These are phyloP conservation scores for Sphagnurus paluster DNA, from an alignment of 1,284 basidiomycete genomes.

Conservation along the genomic window DNA sequence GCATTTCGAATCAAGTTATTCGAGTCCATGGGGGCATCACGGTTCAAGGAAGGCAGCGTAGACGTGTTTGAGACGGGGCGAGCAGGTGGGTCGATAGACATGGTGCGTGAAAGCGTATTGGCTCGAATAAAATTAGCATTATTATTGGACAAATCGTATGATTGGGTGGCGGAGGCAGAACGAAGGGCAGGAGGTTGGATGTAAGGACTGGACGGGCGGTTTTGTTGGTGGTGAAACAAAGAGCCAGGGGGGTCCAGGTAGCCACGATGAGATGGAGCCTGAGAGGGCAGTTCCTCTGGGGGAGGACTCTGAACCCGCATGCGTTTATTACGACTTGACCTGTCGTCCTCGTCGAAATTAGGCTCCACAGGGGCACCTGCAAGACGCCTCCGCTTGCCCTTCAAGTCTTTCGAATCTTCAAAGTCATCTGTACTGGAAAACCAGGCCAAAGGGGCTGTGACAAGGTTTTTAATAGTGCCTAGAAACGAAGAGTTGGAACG, in stretches of 20 bases:
- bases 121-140: constrained; percentile 44
- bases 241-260: constrained; percentile 59
- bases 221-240: constrained; percentile 38
- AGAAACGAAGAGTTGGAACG: constrained; percentile 54
- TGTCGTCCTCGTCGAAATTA: constrained; percentile 27
- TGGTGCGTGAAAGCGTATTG: constrained; percentile 47
- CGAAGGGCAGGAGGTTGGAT: constrained; percentile 23
- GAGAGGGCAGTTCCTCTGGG: constrained; percentile 26
- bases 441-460: constrained; percentile 65
- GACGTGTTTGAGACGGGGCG: constrained; percentile 35
- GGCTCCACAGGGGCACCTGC: constrained; percentile 32
- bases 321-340: constrained; percentile 44
- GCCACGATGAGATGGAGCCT: constrained; percentile 20
- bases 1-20: constrained; percentile 10
- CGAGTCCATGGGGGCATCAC: constrained; percentile 30
- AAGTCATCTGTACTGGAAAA: constrained; percentile 44
- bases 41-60: constrained; percentile 29
- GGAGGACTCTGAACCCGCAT: constrained; percentile 56
- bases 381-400: constrained; percentile 52
- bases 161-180: constrained; percentile 34
- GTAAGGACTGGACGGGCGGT: constrained; percentile 23
- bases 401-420: constrained; percentile 47
- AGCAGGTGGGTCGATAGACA: constrained; percentile 62
- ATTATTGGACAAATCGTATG: constrained; percentile 21
- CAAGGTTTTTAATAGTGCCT: constrained; percentile 61